These are phyloP conservation scores for Blastomyces gilchristii DNA, from an alignment of 2,329 filamentous ascomycete genomes.

Conservation along the genomic window DNA sequence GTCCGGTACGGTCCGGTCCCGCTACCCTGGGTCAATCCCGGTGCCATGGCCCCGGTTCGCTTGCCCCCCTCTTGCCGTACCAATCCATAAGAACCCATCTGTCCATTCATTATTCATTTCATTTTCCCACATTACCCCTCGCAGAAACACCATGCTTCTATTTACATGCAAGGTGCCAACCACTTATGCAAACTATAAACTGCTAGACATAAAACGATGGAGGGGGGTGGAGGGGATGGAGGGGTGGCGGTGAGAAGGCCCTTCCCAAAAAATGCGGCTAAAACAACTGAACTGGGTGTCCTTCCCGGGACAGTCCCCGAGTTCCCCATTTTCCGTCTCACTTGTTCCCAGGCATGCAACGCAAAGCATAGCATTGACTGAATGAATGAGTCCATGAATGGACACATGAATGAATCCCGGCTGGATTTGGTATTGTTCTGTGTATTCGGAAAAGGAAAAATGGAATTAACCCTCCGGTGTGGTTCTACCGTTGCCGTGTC, in stretches of 20 bases:
- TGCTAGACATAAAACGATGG: no score
- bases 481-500: not conserved
- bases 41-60: not conserved
- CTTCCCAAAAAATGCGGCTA: no score
- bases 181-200: no score
- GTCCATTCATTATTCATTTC: not conserved
- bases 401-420: not conserved
- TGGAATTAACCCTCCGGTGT: not conserved
- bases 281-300: not conserved
- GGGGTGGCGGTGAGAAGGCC: no score
- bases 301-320: not conserved
- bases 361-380: no score
- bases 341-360: no score
- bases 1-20: conserved; percentile 2
- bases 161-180: no score
- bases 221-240: no score
- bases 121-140: not conserved
- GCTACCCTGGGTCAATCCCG: not conserved
- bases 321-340: no score
- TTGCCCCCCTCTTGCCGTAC: not conserved
- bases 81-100: not conserved
- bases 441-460: not conserved
- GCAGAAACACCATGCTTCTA: not conserved
- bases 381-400: no score
- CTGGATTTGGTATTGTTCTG: not conserved